Evolutionary conservation across 2,329 filamentous ascomycete genomes (phyloP), one percentile per base, ranked within the genome.

Genomic region (Pseudocercospora cruenta): DNA sequence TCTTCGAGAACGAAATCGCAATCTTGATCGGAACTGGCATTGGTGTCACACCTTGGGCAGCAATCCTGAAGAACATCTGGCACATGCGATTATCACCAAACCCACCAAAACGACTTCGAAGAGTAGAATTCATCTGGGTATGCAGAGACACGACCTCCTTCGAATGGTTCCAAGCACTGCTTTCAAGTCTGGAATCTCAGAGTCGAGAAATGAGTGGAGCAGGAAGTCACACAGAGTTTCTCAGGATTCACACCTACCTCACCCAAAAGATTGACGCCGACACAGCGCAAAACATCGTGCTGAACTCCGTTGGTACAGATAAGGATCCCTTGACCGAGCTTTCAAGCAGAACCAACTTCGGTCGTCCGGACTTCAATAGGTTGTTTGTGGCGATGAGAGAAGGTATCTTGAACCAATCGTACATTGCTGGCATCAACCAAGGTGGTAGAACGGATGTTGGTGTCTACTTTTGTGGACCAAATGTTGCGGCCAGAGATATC

Each of bases 101-200:
- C 82, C 92, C 94, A 24, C 94, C 94, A 1, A 89, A 88, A 58
- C 92, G 94, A 76, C 89, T 99, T 55, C 91, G 93, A 66, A 91
- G 95, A 78, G 94, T 99, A 33, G 95, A 99, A 79, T 99, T 99
- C 81, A 96, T 99, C 83, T 99, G 95, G 95, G 90, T 98, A 60
- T 97, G 94, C 86, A 95, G 92, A 79, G 94, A 97, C 76, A 97
- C 94, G 0, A 91, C 88, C 36, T 97, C 94, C 0, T 99, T 99
- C 76, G 95, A 98, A 81, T 99, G 95, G 95, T 98, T 99, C 84
- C 95, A 99, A 78, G 93, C 91, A 1, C 88, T 99, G 0, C 87
- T 99, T 16, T 92, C 91, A 0, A 96, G 92, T 0, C 90, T 99
- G 22, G 95, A 99, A 80, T 85, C 89, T 39, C 95, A 99, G 78